Percentiles rank a stretch among this genome's conserved stretches.
Evolutionary conservation across 148 eudicot genomes (phyloP).

Genomic region (Cornus controversa): DNA sequence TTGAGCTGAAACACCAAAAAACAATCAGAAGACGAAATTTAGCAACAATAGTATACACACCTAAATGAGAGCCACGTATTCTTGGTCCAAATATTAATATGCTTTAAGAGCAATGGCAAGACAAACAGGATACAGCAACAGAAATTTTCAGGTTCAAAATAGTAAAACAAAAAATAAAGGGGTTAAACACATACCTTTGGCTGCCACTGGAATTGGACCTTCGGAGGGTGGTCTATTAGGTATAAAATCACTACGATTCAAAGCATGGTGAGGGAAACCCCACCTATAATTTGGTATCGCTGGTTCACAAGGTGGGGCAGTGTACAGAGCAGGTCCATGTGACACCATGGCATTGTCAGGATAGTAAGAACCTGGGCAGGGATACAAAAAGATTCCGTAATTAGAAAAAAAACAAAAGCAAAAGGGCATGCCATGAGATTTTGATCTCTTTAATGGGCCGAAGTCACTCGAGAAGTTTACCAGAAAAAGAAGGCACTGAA

Average conservation of each 20-base stretch:
- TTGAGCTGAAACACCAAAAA: conserved; percentile 56
- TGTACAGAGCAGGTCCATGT: conserved; percentile 43
- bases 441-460: too few species aligned
- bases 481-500: conserved; percentile 58
- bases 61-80: neutral
- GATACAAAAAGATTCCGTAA: neutral
- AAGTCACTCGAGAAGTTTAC: conserved; percentile 27
- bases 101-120: neutral
- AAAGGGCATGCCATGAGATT: neutral
- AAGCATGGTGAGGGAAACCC: conserved; percentile 58
- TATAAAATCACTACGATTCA: conserved; percentile 54
- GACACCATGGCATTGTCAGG: conserved; percentile 44
- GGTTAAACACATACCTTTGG: conserved; percentile 55
- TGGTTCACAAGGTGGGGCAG: conserved; percentile 61
- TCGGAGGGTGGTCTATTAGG: conserved; percentile 63
- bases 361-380: conserved; percentile 46
- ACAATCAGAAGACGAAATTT: neutral
- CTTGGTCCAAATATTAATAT: neutral
- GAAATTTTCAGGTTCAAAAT: neutral
- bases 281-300: conserved; percentile 55
- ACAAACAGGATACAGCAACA: neutral
- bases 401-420: neutral
- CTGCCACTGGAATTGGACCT: conserved; percentile 65
- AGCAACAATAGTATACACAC: neutral
- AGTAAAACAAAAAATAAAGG: neutral